phyloP scores from a whole-genome alignment of 352 stramenopile genomes.

The Pythium phragmitis region DNA sequence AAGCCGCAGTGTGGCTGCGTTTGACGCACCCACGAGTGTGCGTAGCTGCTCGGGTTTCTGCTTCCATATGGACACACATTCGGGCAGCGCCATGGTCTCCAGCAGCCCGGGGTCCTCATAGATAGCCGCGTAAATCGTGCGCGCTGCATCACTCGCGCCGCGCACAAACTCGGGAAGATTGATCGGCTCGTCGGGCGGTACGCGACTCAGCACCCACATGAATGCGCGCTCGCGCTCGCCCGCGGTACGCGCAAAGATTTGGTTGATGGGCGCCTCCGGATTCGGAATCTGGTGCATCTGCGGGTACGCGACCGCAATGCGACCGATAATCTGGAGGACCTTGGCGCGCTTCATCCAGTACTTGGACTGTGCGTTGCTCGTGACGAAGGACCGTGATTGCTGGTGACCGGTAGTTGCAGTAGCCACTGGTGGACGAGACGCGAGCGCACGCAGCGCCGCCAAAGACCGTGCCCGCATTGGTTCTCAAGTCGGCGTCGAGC shows the following conservation, averaged over 20 bases:
- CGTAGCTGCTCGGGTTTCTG: constrained; percentile 25
- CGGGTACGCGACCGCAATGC: constrained; percentile 38
- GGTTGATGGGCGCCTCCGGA: constrained; percentile 29
- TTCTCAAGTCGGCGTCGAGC: neutral
- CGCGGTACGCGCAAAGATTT: constrained; percentile 28
- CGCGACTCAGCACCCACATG: constrained; percentile 46
- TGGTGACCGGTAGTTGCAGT: neutral
- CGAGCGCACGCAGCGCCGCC: neutral
- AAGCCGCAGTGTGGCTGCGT: constrained; percentile 26
- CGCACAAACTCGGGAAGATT: constrained; percentile 40
- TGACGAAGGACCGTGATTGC: constrained; percentile 12
- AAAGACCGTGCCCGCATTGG: neutral
- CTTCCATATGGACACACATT: constrained; percentile 35
- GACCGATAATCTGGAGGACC: constrained; percentile 39
- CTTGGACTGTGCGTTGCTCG: neutral
- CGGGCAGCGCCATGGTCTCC: constrained; percentile 20
- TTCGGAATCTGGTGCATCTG: constrained; percentile 36
- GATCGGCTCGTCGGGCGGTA: constrained; percentile 42
- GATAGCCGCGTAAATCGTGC: constrained; percentile 27
- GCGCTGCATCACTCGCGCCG: constrained; percentile 34
- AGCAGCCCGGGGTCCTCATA: constrained; percentile 23
- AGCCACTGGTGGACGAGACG: neutral
- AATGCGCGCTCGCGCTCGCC: constrained; percentile 39
- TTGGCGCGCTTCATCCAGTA: constrained; percentile 35
- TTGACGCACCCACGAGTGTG: constrained; percentile 21